Conservation (phyloP, 2,329 filamentous ascomycete species). For the Fusarium coicis region DNA sequence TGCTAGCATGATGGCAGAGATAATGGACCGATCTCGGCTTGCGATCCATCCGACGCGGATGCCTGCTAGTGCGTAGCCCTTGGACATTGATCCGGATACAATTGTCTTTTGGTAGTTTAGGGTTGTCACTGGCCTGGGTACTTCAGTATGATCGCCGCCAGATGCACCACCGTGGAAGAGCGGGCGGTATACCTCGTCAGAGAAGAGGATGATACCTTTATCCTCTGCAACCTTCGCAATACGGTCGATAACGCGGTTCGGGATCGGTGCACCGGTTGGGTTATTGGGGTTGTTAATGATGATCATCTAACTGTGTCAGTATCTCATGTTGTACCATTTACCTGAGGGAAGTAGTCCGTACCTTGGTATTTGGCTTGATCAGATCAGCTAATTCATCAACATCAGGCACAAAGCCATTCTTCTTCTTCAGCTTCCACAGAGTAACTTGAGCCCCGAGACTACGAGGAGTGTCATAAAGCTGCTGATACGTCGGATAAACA, state of each 20-base stretch:
- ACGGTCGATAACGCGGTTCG: slow-evolving; percentile 66
- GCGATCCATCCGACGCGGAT: slow-evolving; percentile 87
- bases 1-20: slow-evolving; percentile 71
- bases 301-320: slow-evolving; percentile 52
- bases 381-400: slow-evolving; percentile 72
- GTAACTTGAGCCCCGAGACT: slow-evolving; percentile 81
- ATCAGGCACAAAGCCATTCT: slow-evolving; percentile 74
- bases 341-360: slow-evolving; percentile 49
- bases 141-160: slow-evolving; percentile 53
- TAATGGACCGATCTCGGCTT: slow-evolving; percentile 68
- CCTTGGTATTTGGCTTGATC: slow-evolving; percentile 76
- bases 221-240: slow-evolving; percentile 72
- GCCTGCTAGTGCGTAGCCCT: slow-evolving; percentile 85
- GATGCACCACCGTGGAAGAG: slow-evolving; percentile 75
- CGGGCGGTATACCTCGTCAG: slow-evolving; percentile 86
- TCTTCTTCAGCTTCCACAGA: slow-evolving; percentile 75
- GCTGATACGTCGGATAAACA: slow-evolving; percentile 88
- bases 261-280: slow-evolving; percentile 78
- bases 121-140: slow-evolving; percentile 72
- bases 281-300: slow-evolving; percentile 81
- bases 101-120: slow-evolving; percentile 77
- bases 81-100: slow-evolving; percentile 84
- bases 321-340: too few relatives aligned
- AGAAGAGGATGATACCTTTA: slow-evolving; percentile 73
- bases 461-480: slow-evolving; percentile 79